phyloP scores from a whole-genome alignment of 1,284 basidiomycete genomes.

The Sanghuangporus sanghuang region DNA sequence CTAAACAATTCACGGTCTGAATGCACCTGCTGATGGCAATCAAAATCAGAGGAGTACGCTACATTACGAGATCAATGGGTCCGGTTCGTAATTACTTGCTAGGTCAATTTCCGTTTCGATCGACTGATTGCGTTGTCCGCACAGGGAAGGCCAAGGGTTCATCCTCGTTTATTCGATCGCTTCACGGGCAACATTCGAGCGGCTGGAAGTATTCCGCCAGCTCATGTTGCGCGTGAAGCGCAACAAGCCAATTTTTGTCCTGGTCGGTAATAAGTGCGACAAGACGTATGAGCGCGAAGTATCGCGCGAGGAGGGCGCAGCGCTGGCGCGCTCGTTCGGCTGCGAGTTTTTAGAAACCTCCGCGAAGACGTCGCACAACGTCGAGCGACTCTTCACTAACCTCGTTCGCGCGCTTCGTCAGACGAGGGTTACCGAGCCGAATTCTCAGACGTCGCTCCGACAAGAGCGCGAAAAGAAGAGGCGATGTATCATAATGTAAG shows the following conservation, averaged over 20 bases:
- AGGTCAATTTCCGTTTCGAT: neutral
- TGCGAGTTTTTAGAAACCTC: conserved; percentile 97
- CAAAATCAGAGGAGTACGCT: conserved; percentile 86
- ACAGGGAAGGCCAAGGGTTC: conserved; percentile 96
- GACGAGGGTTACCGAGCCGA: too few species aligned
- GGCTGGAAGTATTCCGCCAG: conserved; percentile 91
- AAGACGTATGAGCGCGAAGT: conserved; percentile 84
- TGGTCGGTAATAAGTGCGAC: conserved; percentile 92
- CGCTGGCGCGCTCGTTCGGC: conserved; percentile 81
- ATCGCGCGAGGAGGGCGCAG: conserved; percentile 82
- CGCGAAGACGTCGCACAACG: conserved; percentile 93
- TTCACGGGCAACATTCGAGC: conserved; percentile 90
- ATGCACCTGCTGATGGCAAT: neutral
- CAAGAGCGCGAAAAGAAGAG: conserved; percentile 40
- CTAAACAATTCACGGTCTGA: neutral
- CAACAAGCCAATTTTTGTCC: conserved; percentile 79
- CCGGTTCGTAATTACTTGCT: conserved; percentile 55
- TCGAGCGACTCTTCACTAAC: conserved; percentile 89
- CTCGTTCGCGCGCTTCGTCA: conserved; percentile 86
- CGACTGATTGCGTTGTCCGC: neutral
- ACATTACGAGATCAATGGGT: conserved; percentile 99
- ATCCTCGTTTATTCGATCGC: conserved; percentile 98
- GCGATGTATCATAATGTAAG: conserved; percentile 71
- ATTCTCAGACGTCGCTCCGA: conserved; percentile 27
- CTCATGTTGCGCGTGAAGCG: conserved; percentile 94